These are phyloP conservation scores for Cornus kousa DNA, from an alignment of 148 eudicot genomes.

Conservation along the genomic window DNA sequence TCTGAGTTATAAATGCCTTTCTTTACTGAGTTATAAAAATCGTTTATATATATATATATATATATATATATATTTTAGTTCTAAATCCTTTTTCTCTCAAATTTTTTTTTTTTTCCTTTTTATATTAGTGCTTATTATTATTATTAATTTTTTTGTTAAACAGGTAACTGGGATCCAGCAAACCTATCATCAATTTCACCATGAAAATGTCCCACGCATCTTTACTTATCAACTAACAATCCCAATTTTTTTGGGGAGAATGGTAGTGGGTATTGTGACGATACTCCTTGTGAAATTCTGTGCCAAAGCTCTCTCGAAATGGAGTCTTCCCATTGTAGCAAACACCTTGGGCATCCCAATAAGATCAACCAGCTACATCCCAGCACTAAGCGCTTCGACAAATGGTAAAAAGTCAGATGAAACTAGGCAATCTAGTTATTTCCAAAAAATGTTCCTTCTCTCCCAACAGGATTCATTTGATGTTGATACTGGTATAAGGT, in stretches of 20 bases:
- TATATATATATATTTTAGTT: too few relatives aligned
- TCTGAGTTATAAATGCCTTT: background rate
- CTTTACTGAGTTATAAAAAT: too few relatives aligned
- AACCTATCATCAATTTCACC: constrained; percentile 86
- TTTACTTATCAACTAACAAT: constrained; percentile 62
- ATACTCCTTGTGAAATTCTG: constrained; percentile 86
- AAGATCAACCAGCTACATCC: constrained; percentile 68
- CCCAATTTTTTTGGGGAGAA: constrained; percentile 56
- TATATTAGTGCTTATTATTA: too few relatives aligned
- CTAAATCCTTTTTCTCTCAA: too few relatives aligned
- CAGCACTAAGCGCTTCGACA: constrained; percentile 39
- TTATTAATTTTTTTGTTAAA: too few relatives aligned
- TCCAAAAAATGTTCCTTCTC: constrained; percentile 63
- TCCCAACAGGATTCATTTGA: constrained; percentile 61
- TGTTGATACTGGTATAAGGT: constrained; percentile 89
- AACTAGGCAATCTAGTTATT: constrained; percentile 49
- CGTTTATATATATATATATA: too few relatives aligned
- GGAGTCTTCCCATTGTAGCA: constrained; percentile 74
- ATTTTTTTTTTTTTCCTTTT: too few relatives aligned
- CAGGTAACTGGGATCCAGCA: constrained; percentile 86
- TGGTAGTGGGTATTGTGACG: constrained; percentile 79
- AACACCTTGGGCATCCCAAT: constrained; percentile 79
- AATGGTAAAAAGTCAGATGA: constrained; percentile 39
- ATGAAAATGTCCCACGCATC: constrained; percentile 71
- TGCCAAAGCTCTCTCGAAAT: constrained; percentile 89